Percentiles rank a stretch among this genome's conserved stretches.
Evolutionary conservation across 2,329 filamentous ascomycete genomes (phyloP).

Genomic region (Penicillium vulpinum): DNA sequence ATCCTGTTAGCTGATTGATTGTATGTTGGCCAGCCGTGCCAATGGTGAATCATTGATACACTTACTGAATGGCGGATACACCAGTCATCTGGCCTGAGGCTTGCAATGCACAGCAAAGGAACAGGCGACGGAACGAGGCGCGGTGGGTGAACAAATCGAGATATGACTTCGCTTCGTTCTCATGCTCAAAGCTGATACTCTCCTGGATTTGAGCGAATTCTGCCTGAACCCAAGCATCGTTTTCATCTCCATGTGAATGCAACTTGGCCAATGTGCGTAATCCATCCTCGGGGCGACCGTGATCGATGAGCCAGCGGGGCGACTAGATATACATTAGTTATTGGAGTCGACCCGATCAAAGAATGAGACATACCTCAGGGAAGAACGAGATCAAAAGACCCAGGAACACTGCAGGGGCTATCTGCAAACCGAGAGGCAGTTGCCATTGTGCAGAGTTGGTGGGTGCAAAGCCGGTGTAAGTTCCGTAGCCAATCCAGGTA

Average conservation of each 20-base stretch:
- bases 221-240: constrained; percentile 69
- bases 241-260: constrained; percentile 66
- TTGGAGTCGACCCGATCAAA: background rate
- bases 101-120: constrained; percentile 69
- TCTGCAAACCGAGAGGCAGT: constrained; percentile 67
- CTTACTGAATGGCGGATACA: constrained; percentile 66
- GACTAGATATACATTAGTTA: constrained; percentile 34
- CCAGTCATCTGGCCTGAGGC: constrained; percentile 76
- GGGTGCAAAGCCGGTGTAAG: constrained; percentile 52
- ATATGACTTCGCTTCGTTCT: constrained; percentile 70
- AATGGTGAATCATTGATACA: background rate
- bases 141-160: constrained; percentile 65
- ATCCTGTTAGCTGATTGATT: background rate
- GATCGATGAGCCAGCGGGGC: constrained; percentile 73
- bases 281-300: constrained; percentile 65
- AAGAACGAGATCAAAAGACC: constrained; percentile 69
- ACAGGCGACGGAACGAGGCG: constrained; percentile 69
- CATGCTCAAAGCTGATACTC: constrained; percentile 64
- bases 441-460: constrained; percentile 59
- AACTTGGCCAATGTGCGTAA: constrained; percentile 67
- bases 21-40: too few species aligned
- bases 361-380: constrained; percentile 56
- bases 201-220: constrained; percentile 72
- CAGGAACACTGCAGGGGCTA: constrained; percentile 65
- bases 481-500: constrained; percentile 71